Base-by-base conservation (phyloP, 2,329 filamentous ascomycete species). In the Fusarium gaditjirri region DNA sequence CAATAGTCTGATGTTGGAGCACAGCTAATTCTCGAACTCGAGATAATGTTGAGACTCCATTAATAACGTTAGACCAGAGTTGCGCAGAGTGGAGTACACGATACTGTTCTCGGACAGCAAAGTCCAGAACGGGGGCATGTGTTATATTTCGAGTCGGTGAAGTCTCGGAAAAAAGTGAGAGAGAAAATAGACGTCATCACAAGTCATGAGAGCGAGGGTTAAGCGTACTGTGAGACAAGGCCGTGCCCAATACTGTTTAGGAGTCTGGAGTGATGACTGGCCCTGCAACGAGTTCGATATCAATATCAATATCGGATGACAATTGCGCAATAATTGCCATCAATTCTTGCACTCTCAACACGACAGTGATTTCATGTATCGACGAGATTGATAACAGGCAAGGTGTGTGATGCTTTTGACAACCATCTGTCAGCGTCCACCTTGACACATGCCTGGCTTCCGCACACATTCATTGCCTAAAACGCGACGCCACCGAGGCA, bases 321-420 rank as follows among this genome's bases (percentile, higher is more conserved):
- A 47, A 55, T 55, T 38, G 60, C 59, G 33, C 56, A 55, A 36
- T 29, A 17, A 38, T 41, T 17, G 23, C 33, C 25, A 53, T 27
- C 21, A 21, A 27, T 41, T 41, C 19, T 41, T 27, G 19, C 49
- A 21, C 19, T 41, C 14, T 41, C 33, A 27, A 53, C 19, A 53
- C 21, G 7, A 53, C 23, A 17, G 17, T 29, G 33, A 41, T 29
- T 53, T 53, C 17, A 53, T 29, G 49, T 53, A 47, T 64, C 33
- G 49, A 64, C 47, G 46, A 76, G 75, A 77, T 77, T 76, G 75
- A 76, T 76, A 77, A 77, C 68, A 35, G 58, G 47, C 60, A 33
- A 65, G 49, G 61, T 68, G 44, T 65, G 52, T 55, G 64, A 35
- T 21, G 58, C 64, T 62, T 63, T 44, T 36, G 47, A 59, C 43